phyloP scores from a whole-genome alignment of 164 flowering plant species.

The Macadamia integrifolia region DNA sequence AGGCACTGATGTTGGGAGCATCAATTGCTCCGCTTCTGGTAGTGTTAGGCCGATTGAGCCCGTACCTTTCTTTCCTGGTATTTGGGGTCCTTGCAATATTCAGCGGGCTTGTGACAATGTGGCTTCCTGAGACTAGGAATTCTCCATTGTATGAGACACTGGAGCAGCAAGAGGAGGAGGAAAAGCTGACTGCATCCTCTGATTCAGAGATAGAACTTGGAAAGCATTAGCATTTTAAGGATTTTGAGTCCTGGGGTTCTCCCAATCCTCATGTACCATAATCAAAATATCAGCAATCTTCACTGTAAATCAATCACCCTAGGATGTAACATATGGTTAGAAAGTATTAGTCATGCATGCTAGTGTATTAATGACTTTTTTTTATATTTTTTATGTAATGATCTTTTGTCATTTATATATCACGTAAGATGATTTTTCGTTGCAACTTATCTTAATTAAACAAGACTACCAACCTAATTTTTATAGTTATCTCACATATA shows the following conservation, averaged over 20 bases:
- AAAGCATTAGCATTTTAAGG: constrained; percentile 6
- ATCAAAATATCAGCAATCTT: too few relatives aligned
- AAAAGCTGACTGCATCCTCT: constrained; percentile 14
- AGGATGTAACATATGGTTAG: too few relatives aligned
- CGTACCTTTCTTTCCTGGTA: constrained; percentile 39
- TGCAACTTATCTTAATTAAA: too few relatives aligned
- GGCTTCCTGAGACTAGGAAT: constrained; percentile 59
- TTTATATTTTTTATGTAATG: too few relatives aligned
- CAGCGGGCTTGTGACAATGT: constrained; percentile 37
- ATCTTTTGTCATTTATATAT: too few relatives aligned
- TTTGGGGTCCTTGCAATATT: constrained; percentile 38
- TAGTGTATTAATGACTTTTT: too few relatives aligned
- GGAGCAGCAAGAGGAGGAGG: constrained; percentile 56
- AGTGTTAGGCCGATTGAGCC: constrained; percentile 37
- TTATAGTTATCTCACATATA: too few relatives aligned
- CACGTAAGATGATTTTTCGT: too few relatives aligned
- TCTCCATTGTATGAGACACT: constrained; percentile 55
- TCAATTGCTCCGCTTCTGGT: constrained; percentile 50
- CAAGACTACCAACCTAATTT: too few relatives aligned
- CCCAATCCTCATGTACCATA: not conserved
- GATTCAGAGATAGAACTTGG: constrained; percentile 25
- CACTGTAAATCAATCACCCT: too few relatives aligned
- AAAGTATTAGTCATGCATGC: too few relatives aligned
- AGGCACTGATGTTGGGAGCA: constrained; percentile 57
- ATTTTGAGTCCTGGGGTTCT: not conserved